Conservation (phyloP, 2,329 filamentous ascomycete species). For the Cytospora chrysosperma region DNA sequence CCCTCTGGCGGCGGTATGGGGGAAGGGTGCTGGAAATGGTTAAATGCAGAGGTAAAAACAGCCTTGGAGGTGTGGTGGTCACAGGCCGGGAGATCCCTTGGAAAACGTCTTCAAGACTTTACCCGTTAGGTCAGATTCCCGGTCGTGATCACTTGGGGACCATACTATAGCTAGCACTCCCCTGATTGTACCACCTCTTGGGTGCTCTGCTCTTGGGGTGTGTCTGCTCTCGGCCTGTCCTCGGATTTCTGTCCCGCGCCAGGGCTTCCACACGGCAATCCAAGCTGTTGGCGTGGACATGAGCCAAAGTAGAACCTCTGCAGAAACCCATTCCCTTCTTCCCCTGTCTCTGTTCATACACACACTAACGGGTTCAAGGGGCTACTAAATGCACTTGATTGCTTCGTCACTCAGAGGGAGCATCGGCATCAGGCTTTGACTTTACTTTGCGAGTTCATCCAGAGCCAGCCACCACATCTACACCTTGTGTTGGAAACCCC, state of each 20-base stretch:
- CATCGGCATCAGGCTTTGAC: slow-evolving; percentile 64
- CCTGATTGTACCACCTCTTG: not conserved
- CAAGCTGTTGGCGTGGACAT: not conserved
- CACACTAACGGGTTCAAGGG: slow-evolving; percentile 44
- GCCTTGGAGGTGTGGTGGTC: not conserved
- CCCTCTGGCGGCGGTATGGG: no score
- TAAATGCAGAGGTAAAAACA: not conserved
- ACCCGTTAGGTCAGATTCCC: not conserved
- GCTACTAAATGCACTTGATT: slow-evolving; percentile 65
- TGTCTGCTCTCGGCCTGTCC: not conserved
- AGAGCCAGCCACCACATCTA: slow-evolving; percentile 75
- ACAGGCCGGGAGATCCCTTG: not conserved
- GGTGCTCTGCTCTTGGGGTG: not conserved
- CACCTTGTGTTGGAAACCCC: slow-evolving; percentile 71
- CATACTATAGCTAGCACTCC: not conserved
- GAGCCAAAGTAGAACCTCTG: not conserved
- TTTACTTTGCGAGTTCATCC: slow-evolving; percentile 70
- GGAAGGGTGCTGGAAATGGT: not conserved
- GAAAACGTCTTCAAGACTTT: not conserved
- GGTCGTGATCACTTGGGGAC: not conserved
- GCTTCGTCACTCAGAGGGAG: slow-evolving; percentile 62
- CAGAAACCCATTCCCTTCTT: not conserved
- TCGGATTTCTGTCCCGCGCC: not conserved
- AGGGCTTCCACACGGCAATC: not conserved
- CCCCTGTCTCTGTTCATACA: slow-evolving; percentile 16